Evolutionary conservation across 192 early-diverging fungal genomes (phyloP).

Genomic region (Backusella tuberculispora): DNA sequence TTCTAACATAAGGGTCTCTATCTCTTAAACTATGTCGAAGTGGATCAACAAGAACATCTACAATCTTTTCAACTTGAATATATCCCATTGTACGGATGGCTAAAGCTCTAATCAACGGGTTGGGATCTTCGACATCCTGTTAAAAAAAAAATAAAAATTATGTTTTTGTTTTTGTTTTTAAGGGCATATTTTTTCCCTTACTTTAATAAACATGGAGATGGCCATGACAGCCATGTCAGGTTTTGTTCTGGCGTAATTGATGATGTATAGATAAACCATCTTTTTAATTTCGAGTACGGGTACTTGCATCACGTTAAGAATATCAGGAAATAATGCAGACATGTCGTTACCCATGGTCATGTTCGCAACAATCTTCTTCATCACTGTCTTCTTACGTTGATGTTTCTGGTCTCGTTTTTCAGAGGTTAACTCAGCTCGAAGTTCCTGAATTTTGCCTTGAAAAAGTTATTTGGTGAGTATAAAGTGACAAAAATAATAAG

Average conservation of each 20-base stretch:
- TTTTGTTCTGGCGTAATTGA: constrained; percentile 93
- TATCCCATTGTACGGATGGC: constrained; percentile 98
- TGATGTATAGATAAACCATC: constrained; percentile 95
- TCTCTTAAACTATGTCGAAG: constrained; percentile 82
- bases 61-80: constrained; percentile 90
- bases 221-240: constrained; percentile 95
- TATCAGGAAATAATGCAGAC: constrained; percentile 90
- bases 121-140: constrained; percentile 89
- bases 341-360: constrained; percentile 99
- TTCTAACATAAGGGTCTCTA: constrained; percentile 94
- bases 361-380: constrained; percentile 94
- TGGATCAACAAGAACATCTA: constrained; percentile 84
- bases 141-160: neutral
- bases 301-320: constrained; percentile 89
- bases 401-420: constrained; percentile 84
- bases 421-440: constrained; percentile 82
- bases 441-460: constrained; percentile 85
- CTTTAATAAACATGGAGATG: constrained; percentile 85
- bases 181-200: constrained; percentile 31
- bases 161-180: neutral
- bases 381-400: constrained; percentile 67
- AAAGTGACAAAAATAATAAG: no score
- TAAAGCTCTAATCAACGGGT: constrained; percentile 93
- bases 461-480: neutral
- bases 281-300: constrained; percentile 86